Evolutionary conservation across 1,284 basidiomycete genomes (phyloP), one percentile per base, ranked within the genome.

Genomic region (Tylopilus orsonianus): DNA sequence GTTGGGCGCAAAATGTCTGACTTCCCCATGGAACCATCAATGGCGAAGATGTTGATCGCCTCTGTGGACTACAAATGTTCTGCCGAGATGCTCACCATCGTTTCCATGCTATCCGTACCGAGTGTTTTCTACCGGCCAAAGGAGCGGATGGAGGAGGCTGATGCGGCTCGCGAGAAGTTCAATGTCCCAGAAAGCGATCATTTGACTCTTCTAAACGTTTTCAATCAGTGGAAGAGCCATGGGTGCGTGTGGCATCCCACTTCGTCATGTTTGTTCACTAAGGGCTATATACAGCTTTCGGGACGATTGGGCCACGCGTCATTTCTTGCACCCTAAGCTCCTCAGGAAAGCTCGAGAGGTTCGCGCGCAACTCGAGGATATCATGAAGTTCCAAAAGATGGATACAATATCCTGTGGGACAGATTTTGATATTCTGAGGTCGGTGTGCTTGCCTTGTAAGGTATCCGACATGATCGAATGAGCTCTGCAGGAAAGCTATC

Each of bases 151-250:
- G 93, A 98, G 66, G 95, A 98, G 72, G 88, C 90, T 29, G 97
- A 99, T 71, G 93, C 94, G 1, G 93, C 94, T 6, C 75, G 96
- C 54, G 96, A 99, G 69, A 97, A 97, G 75, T 99, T 99, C 71
- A 95, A 96, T 56, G 97, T 99, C 1, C 93, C 95, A 0, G 97
- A 99, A 71, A 94, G 91, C 63, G 97, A 99, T 62, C 97, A 99
- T 71, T 69, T 99, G 49, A 99, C 96, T 8, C 72, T 99, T 23
- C 70, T 99, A 55, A 97, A 99, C 65, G 95, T 98, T 8, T 99
- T 96, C 73, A 91, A 90, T 47, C 95, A 97, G 66, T 99, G 97
- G 97, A 95, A 96, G 72, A 85, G 82, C 57, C 96, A 98, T 68
- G 86, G 88, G 83, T 92, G 62, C 40, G 83, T 72, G 16, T 29